These are phyloP conservation scores for Crucibulum laeve DNA, from an alignment of 768 basidiomycete genomes.

Conservation along the genomic window DNA sequence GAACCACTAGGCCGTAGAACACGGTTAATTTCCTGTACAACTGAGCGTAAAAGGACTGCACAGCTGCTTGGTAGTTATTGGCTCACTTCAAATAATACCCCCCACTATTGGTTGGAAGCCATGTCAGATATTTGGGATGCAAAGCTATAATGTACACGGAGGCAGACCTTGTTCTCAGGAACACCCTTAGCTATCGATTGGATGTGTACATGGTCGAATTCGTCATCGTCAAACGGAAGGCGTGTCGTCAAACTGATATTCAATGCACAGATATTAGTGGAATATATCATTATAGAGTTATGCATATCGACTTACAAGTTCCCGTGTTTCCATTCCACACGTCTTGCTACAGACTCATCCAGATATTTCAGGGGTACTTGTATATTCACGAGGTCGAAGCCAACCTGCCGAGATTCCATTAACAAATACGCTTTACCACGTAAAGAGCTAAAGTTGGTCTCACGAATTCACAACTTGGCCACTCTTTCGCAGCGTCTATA, in stretches of 20 bases:
- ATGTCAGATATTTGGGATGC: constrained; percentile 5
- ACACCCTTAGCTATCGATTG: constrained; percentile 60
- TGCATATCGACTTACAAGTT: constrained; percentile 52
- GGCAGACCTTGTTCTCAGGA: constrained; percentile 68
- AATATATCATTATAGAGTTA: neutral
- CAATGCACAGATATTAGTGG: neutral
- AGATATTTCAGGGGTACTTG: constrained; percentile 57
- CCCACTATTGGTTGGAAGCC: constrained; percentile 46
- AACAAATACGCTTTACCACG: neutral
- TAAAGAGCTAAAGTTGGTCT: constrained; percentile 15
- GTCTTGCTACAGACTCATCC: constrained; percentile 44
- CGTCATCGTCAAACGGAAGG: constrained; percentile 78
- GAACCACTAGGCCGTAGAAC: constrained; percentile 67
- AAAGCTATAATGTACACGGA: constrained; percentile 4
- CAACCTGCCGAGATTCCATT: constrained; percentile 43
- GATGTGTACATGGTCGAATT: constrained; percentile 80
- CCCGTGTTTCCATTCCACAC: constrained; percentile 71
- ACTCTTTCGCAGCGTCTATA: constrained; percentile 67
- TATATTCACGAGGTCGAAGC: constrained; percentile 74
- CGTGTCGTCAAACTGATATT: constrained; percentile 53
- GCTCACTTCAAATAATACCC: constrained; percentile 58
- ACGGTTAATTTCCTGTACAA: constrained; percentile 63
- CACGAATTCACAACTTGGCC: constrained; percentile 64
- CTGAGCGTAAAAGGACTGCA: constrained; percentile 1
- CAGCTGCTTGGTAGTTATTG: neutral